Evolutionary conservation across 1,284 basidiomycete genomes (phyloP).

Genomic region (Ceratobasidium sp.): DNA sequence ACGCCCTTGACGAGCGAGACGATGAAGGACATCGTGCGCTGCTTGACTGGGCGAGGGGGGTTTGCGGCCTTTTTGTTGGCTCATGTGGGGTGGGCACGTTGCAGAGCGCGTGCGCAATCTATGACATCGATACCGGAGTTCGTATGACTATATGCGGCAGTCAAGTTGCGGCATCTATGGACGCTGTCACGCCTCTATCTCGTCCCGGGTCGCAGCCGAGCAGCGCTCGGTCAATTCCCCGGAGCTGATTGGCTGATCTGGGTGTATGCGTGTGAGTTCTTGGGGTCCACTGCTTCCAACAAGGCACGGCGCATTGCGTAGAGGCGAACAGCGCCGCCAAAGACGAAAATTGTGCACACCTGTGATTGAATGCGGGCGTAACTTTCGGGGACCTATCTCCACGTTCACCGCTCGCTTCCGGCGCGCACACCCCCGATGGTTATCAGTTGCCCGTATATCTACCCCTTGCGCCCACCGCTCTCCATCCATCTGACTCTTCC

Average conservation of each 20-base stretch:
- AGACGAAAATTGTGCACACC: neutral
- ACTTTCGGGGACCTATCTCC: too few species aligned
- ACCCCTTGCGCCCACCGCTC: neutral
- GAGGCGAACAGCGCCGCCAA: conserved; percentile 14
- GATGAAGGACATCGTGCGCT: conserved; percentile 14
- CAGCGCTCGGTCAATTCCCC: conserved; percentile 13
- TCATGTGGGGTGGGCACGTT: conserved; percentile 22
- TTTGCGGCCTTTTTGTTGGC: conserved; percentile 29
- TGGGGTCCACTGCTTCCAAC: neutral
- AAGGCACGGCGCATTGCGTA: too few species aligned
- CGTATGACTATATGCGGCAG: conserved; percentile 29
- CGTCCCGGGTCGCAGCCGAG: conserved; percentile 11
- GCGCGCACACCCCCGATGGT: too few species aligned
- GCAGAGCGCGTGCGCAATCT: neutral
- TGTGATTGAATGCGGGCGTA: conserved; percentile 17
- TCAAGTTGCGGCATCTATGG: neutral
- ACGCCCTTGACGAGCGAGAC: conserved; percentile 39
- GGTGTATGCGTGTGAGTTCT: neutral
- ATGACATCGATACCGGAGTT: conserved; percentile 16
- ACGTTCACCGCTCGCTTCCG: too few species aligned
- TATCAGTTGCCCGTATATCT: neutral
- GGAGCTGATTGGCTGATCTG: conserved; percentile 12
- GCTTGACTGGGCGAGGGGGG: neutral
- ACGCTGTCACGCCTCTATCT: too few species aligned
- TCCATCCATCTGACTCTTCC: conserved; percentile 1